A percentile compares a stretch with the other conserved stretches of the same genome.
phyloP scores from a whole-genome alignment of 1,284 basidiomycete species.

The Trichosporon sp. region DNA sequence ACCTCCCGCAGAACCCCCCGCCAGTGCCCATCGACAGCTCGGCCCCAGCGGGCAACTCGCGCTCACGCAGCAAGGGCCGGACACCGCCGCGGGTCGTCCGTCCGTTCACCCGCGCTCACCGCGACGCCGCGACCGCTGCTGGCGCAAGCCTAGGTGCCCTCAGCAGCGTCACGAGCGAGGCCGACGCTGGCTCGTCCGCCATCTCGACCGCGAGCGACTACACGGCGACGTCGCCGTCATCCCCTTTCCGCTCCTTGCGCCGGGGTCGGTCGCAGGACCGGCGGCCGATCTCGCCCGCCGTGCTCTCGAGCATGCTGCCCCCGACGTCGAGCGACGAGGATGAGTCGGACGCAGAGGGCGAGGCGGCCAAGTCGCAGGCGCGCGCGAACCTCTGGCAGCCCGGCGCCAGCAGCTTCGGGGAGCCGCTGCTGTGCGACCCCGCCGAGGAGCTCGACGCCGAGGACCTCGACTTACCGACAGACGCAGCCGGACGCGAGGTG shows the following conservation, averaged over 20 bases:
- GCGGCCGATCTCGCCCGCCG: slow-evolving; percentile 17
- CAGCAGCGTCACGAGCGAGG: slow-evolving; percentile 4
- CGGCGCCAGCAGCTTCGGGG: background rate
- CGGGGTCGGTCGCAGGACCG: slow-evolving; percentile 15
- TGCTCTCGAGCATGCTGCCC: slow-evolving; percentile 10
- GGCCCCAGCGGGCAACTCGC: slow-evolving; percentile 25
- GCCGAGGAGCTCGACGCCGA: slow-evolving; percentile 44
- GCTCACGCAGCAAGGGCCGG: slow-evolving; percentile 33
- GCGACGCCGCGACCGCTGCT: slow-evolving; percentile 16
- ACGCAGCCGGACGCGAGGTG: slow-evolving; percentile 19
- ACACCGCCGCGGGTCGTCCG: slow-evolving; percentile 35
- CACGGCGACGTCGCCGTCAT: background rate
- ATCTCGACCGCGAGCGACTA: slow-evolving; percentile 15
- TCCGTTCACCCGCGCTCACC: slow-evolving; percentile 16
- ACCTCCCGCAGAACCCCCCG: background rate
- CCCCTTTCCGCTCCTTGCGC: background rate
- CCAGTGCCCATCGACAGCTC: background rate
- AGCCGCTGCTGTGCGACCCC: slow-evolving; percentile 32
- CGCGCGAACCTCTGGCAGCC: slow-evolving; percentile 8
- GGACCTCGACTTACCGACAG: slow-evolving; percentile 44
- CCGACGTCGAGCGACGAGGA: slow-evolving; percentile 10
- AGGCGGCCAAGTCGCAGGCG: background rate
- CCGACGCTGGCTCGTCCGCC: background rate
- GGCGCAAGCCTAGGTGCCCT: slow-evolving; percentile 14
- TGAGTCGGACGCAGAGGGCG: slow-evolving; percentile 1